Base-by-base conservation (phyloP, 2,329 filamentous ascomycete genomes). In the Chalaropsis thielavioides region DNA sequence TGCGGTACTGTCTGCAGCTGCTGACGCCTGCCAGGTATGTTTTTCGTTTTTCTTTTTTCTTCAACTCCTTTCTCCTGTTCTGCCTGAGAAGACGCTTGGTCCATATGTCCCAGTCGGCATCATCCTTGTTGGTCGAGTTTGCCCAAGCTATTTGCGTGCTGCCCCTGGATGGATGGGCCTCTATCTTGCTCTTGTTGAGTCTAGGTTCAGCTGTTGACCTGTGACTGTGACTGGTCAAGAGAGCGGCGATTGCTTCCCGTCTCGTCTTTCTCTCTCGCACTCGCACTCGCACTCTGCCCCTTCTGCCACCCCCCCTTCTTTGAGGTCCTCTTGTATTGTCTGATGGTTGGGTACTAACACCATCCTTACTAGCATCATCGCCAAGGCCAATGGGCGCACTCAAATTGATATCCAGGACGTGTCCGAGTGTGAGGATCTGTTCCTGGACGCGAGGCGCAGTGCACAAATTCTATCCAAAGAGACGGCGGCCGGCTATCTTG, bases 1-100 rank as follows among this genome's bases (percentile, higher is more conserved):
- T 99, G 76, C 81, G 94, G 70, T 99, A 99, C 77, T 92, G 92
- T 70, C 79, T 99, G 73, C 94, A 97, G 77, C 78, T 99, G 70
- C 80, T 99, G 70, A 89, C 91, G 31, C 92, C 92, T 1, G 87
- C 91, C 63, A 92, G 82, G 82, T 84, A 76, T 72, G 79, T 74
- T 56, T 27, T 43, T 56, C 43, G 27, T 61, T 64, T 56, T 65
- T 62, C 64, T 62, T 51, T 61, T 64, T 54, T 46, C 59, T 61
- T 35, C 44, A 6, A 38, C 35, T 66, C 69, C 61, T 64, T 61
- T 62, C 51, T 54, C 43, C 65, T 60, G 27, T 27, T 15, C 22
- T 51, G 46, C 46, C 46, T 51, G 19, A 27, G 24, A 51, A 51
- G 22, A 46, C n/a, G 11, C 56, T 54, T 61, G 40, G 15, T 44